Evolutionary conservation across 495 filamentous ascomycete genomes (phyloP), one percentile per base, ranked within the genome.

Genomic region (Amorphotheca resinae): DNA sequence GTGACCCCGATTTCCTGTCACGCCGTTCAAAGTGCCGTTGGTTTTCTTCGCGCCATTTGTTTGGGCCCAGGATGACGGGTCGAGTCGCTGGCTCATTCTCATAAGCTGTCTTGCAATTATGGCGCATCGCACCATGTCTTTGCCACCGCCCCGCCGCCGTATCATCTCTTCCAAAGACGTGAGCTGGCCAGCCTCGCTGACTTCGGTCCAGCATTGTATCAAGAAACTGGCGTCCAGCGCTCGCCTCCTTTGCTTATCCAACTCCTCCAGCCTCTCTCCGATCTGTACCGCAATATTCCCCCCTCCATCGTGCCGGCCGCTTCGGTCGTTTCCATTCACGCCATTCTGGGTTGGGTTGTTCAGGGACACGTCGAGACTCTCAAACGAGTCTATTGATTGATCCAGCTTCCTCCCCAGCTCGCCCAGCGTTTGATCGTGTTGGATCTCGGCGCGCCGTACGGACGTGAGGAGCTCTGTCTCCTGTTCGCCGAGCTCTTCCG

Each of bases 151-250:
- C 41, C 80, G 76, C 49, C 79, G 66, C 54, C 85, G 69, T 33
- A 55, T 55, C 42, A 93, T 75, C 44, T 87, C 84, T 60, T 94
- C 84, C 35, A 95, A 61, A 11, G 79, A 72, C 1, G 80, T 77
- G 22, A 94, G 70, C 53, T 87, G 76, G 3, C 87, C 88, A 3
- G 76, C 76, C 53, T 93, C 86, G 56, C 76, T 85, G 40, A 96
- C 87, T 45, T 95, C 87, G 30, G 82, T 73, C 87, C 93, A 96
- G 64, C 93, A 96, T 55, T 91, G 81, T 45, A 96, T 85, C 44
- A 99, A 63, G 59, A 96, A 95, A 55, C 82, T 87, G 23, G 89
- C 86, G 64, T 99, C 93, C 56, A 87, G 67, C 22, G 93, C 93
- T 49, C 93, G 72, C 52, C 84, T 78, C 45, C 87, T 70, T 62